These are phyloP conservation scores for Aureobasidium zeae DNA, from an alignment of 2,329 filamentous ascomycete species.

Conservation along the genomic window DNA sequence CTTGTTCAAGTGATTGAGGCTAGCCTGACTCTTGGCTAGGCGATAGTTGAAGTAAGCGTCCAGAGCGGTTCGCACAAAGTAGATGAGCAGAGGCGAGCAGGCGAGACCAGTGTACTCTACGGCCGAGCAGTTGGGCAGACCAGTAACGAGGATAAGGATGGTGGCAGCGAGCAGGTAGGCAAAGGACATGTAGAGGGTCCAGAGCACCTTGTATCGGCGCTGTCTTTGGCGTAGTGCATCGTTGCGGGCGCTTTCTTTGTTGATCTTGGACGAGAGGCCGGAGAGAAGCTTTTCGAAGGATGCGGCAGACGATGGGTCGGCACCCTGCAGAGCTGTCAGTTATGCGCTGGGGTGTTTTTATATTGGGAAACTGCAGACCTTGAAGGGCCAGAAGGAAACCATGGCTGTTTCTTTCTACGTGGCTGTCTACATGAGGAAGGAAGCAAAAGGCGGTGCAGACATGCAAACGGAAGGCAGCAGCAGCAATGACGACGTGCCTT, in stretches of 20 bases:
- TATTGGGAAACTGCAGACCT: slow-evolving; percentile 41
- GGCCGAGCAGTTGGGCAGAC: slow-evolving; percentile 66
- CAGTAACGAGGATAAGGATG: slow-evolving; percentile 74
- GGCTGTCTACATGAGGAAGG: not conserved
- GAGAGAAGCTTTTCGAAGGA: slow-evolving; percentile 89
- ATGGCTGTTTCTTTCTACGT: too few relatives aligned
- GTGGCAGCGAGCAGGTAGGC: slow-evolving; percentile 81
- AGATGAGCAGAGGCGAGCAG: slow-evolving; percentile 67
- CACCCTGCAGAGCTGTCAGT: slow-evolving; percentile 45
- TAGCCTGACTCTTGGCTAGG: slow-evolving; percentile 57
- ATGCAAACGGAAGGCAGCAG: not conserved
- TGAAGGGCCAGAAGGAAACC: slow-evolving; percentile 83
- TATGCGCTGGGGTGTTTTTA: not conserved
- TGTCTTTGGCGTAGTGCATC: slow-evolving; percentile 63
- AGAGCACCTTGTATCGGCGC: slow-evolving; percentile 72
- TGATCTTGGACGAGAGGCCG: slow-evolving; percentile 72
- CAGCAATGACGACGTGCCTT: not conserved
- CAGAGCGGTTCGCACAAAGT: slow-evolving; percentile 56
- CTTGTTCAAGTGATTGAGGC: slow-evolving; percentile 64
- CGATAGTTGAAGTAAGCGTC: slow-evolving; percentile 72
- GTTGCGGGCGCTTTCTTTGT: slow-evolving; percentile 60
- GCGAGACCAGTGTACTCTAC: slow-evolving; percentile 70
- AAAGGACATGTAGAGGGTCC: slow-evolving; percentile 83
- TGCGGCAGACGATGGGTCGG: slow-evolving; percentile 71
- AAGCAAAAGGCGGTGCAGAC: not conserved